phyloP scores from a whole-genome alignment of 208 protist genomes.

The Leishmania tropica region DNA sequence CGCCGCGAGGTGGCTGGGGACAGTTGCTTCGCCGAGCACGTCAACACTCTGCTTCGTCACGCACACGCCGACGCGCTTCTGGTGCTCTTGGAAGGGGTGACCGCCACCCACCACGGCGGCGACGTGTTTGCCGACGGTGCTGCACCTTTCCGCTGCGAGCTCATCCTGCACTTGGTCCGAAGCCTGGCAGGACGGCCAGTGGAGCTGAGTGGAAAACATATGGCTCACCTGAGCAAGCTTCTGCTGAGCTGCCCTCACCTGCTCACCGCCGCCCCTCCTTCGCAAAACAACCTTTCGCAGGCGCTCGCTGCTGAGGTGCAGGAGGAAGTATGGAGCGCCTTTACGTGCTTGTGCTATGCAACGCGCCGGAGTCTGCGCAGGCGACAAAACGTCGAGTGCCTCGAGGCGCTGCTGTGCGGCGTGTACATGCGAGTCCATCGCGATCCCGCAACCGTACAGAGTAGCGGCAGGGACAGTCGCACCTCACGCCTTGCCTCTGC shows the following conservation, averaged over 20 bases:
- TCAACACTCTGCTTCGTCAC: background rate
- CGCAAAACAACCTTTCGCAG: background rate
- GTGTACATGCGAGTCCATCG: slow-evolving; percentile 1
- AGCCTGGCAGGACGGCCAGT: background rate
- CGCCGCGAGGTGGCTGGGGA: background rate
- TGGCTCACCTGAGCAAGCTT: slow-evolving; percentile 26
- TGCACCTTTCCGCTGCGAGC: background rate
- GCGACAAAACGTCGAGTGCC: slow-evolving; percentile 19
- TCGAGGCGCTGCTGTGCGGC: slow-evolving; percentile 34
- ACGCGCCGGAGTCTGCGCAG: slow-evolving; percentile 32
- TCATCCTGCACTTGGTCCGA: slow-evolving; percentile 10
- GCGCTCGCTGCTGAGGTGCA: background rate
- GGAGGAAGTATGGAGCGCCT: slow-evolving; percentile 12
- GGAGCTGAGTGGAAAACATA: slow-evolving; percentile 16
- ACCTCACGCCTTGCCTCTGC: background rate
- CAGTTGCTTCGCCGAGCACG: background rate
- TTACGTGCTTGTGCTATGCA: slow-evolving; percentile 31
- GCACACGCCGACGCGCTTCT: slow-evolving; percentile 54
- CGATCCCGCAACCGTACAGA: background rate
- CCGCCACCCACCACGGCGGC: background rate
- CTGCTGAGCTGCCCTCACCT: slow-evolving; percentile 5
- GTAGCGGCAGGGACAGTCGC: background rate
- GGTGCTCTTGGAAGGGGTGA: slow-evolving; percentile 42
- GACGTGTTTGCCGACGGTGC: background rate
- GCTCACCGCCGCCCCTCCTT: background rate